Conservation (phyloP, 73 alveolate genomes). For the Blepharisma japonicum region DNA sequence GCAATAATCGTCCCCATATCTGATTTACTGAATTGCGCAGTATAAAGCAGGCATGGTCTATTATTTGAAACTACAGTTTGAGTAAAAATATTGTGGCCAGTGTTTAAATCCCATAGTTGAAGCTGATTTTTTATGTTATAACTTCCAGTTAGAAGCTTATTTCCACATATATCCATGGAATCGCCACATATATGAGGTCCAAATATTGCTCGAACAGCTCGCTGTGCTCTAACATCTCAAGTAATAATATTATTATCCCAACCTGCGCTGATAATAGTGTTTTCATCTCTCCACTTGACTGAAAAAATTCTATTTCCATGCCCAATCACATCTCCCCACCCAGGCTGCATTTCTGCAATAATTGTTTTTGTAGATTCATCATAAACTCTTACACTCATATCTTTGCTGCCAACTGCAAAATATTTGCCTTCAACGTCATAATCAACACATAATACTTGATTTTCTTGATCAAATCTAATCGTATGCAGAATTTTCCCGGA, state of each 20-base stretch:
- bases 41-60: slow-evolving; percentile 37
- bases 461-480: slow-evolving; percentile 34
- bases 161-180: slow-evolving; percentile 52
- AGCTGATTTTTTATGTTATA: slow-evolving; percentile 60
- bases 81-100: slow-evolving; percentile 38
- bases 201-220: slow-evolving; percentile 48
- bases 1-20: slow-evolving; percentile 33
- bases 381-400: slow-evolving; percentile 43
- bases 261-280: slow-evolving; percentile 57
- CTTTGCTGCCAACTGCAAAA: slow-evolving; percentile 57
- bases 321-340: slow-evolving; percentile 40
- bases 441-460: slow-evolving; percentile 46
- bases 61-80: slow-evolving; percentile 36
- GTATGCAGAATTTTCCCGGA: slow-evolving; percentile 54
- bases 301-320: slow-evolving; percentile 53
- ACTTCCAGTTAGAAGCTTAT: slow-evolving; percentile 62
- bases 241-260: slow-evolving; percentile 64
- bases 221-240: slow-evolving; percentile 51
- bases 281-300: slow-evolving; percentile 52
- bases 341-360: slow-evolving; percentile 30
- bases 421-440: slow-evolving; percentile 48
- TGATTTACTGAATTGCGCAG: slow-evolving; percentile 30
- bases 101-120: slow-evolving; percentile 62
- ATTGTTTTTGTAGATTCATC: slow-evolving; percentile 47
- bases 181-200: slow-evolving; percentile 73